Conservation (phyloP, 108 stramenopile species). For the Nannochloropsis gaditana region DNA sequence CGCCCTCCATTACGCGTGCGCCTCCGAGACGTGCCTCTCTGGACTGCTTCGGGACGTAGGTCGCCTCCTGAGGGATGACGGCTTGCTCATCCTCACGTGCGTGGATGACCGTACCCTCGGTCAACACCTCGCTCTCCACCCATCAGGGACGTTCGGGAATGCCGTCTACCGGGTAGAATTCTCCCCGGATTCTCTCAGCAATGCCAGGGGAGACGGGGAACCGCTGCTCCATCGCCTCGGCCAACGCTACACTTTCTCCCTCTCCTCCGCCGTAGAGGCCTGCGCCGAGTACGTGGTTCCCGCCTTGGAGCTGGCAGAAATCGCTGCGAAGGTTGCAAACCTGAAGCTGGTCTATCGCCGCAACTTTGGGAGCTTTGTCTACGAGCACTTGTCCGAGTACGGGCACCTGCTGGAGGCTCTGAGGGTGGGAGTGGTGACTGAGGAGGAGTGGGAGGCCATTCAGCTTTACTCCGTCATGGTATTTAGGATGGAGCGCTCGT, state of each 20-base stretch:
- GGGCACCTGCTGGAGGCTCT: background rate
- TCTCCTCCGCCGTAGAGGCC: background rate
- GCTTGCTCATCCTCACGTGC: background rate
- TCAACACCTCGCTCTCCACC: background rate
- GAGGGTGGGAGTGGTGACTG: background rate
- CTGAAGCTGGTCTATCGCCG: background rate
- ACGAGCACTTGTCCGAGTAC: background rate
- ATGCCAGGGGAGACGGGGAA: background rate
- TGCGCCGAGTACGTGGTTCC: background rate
- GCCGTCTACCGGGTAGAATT: background rate
- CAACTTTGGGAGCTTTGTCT: background rate
- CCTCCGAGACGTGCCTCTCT: background rate
- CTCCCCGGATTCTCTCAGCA: background rate
- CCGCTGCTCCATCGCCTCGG: background rate
- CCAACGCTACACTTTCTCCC: background rate
- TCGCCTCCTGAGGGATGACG: background rate
- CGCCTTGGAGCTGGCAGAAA: background rate
- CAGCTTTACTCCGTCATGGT: background rate
- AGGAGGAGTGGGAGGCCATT: constrained; percentile 9
- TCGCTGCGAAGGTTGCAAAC: background rate
- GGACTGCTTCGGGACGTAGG: background rate
- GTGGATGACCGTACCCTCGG: background rate
- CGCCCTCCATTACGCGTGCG: constrained; percentile 1
- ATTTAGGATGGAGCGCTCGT: background rate
- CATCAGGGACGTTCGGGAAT: background rate